phyloP scores from a whole-genome alignment of 73 alveolate genomes.

The Paramecium caudatum region DNA sequence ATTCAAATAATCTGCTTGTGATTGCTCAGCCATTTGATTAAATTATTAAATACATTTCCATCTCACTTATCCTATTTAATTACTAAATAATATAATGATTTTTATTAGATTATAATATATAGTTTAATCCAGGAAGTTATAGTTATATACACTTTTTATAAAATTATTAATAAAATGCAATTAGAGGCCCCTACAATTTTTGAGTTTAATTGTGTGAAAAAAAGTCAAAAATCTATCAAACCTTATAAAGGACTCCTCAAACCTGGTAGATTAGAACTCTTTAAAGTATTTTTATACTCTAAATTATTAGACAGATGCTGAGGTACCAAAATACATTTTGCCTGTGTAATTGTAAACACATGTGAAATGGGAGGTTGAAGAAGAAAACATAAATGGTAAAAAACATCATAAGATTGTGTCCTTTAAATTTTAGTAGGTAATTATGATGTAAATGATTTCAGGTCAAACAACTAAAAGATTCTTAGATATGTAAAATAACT shows the following conservation, averaged over 20 bases:
- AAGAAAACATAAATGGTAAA: slow-evolving; percentile 32
- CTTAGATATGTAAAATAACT: background rate
- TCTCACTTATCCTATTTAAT: background rate
- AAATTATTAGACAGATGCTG: background rate
- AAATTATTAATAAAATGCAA: slow-evolving; percentile 29
- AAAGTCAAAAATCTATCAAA: background rate
- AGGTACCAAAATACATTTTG: slow-evolving; percentile 9
- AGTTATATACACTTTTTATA: background rate
- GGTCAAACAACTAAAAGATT: background rate
- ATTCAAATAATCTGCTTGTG: slow-evolving; percentile 29
- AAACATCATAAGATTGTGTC: slow-evolving; percentile 33
- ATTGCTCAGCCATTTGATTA: background rate
- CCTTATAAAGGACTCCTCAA: background rate
- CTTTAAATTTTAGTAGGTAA: slow-evolving; percentile 41
- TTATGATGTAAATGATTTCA: background rate
- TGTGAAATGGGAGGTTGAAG: slow-evolving; percentile 57
- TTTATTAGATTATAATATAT: background rate
- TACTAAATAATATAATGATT: slow-evolving; percentile 24
- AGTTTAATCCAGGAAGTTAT: background rate
- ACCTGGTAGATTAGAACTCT: background rate
- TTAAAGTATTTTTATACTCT: slow-evolving; percentile 8
- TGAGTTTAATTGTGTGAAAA: slow-evolving; percentile 42
- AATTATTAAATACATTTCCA: background rate
- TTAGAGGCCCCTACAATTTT: background rate
- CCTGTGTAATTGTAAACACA: slow-evolving; percentile 47